phyloP scores from a whole-genome alignment of 1,284 basidiomycete genomes.

The Tranzscheliella williamsii region DNA sequence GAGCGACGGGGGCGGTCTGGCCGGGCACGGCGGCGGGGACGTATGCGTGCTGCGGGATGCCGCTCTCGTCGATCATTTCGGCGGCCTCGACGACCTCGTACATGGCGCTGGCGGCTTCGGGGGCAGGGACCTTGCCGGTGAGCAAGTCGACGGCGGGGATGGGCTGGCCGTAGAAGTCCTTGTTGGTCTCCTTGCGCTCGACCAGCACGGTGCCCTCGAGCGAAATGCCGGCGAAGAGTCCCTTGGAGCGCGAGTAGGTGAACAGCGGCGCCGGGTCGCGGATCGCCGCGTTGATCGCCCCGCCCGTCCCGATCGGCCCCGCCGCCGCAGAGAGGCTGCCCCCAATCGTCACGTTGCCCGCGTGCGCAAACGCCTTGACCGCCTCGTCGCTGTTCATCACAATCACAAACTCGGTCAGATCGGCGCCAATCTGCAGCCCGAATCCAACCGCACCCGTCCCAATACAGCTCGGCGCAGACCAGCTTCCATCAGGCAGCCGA shows the following conservation, averaged over 20 bases:
- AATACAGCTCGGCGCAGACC: constrained; percentile 96
- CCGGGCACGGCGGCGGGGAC: constrained; percentile 66
- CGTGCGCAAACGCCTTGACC: constrained; percentile 88
- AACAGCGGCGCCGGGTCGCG: constrained; percentile 96
- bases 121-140: constrained; percentile 87
- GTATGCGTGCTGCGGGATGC: constrained; percentile 77
- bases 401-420: constrained; percentile 70
- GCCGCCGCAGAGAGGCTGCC: constrained; percentile 61
- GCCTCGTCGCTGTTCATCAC: constrained; percentile 96
- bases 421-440: constrained; percentile 83
- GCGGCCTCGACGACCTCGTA: constrained; percentile 87
- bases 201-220: constrained; percentile 93
- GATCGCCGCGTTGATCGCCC: constrained; percentile 81
- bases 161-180: constrained; percentile 88
- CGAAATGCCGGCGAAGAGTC: constrained; percentile 90
- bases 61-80: constrained; percentile 67
- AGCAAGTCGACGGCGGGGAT: constrained; percentile 89
- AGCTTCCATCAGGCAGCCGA: constrained; percentile 89
- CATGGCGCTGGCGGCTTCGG: constrained; percentile 87
- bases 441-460: constrained; percentile 88
- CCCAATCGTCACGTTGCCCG: constrained; percentile 94
- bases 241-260: constrained; percentile 92
- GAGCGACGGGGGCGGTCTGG: constrained; percentile 1
- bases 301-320: constrained; percentile 87
- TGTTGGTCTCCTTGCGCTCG: constrained; percentile 78